phyloP scores from a whole-genome alignment of 352 stramenopile species.

The Globisporangium iwayamae region DNA sequence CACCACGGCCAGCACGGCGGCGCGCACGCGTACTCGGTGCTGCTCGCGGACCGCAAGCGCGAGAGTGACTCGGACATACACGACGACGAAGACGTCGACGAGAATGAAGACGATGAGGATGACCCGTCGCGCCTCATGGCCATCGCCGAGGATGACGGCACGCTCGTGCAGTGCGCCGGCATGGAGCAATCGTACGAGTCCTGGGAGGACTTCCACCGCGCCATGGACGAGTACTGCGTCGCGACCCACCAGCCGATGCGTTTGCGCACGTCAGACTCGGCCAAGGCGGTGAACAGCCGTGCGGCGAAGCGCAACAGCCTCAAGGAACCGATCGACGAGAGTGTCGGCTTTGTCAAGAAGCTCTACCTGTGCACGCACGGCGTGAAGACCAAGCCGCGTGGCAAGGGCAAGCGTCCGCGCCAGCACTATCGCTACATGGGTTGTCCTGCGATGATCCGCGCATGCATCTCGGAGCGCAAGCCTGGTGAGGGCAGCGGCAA shows the following conservation, averaged over 20 bases:
- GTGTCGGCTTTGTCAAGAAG: slow-evolving; percentile 82
- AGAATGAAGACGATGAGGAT: slow-evolving; percentile 41
- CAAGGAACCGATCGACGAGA: slow-evolving; percentile 85
- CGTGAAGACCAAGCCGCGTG: slow-evolving; percentile 79
- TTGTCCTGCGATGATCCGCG: slow-evolving; percentile 79
- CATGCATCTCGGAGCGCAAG: slow-evolving; percentile 79
- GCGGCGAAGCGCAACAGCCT: slow-evolving; percentile 80
- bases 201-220: slow-evolving; percentile 79
- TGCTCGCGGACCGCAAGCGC: slow-evolving; percentile 63
- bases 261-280: slow-evolving; percentile 75
- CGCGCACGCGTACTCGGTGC: slow-evolving; percentile 39
- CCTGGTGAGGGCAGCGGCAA: slow-evolving; percentile 47
- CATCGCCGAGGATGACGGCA: slow-evolving; percentile 53
- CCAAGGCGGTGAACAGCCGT: slow-evolving; percentile 71
- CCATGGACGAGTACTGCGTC: slow-evolving; percentile 77
- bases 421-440: slow-evolving; percentile 86
- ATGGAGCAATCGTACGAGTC: slow-evolving; percentile 80
- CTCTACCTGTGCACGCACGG: slow-evolving; percentile 82
- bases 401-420: slow-evolving; percentile 73
- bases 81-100: slow-evolving; percentile 42
- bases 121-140: slow-evolving; percentile 37
- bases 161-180: slow-evolving; percentile 62
- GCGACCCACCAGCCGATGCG: slow-evolving; percentile 78
- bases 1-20: slow-evolving; percentile 24
- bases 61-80: slow-evolving; percentile 52